Percentiles rank a stretch among this genome's conserved stretches.
Conservation (phyloP, 2,329 filamentous ascomycete species). For the Elsinoe arachidis region DNA sequence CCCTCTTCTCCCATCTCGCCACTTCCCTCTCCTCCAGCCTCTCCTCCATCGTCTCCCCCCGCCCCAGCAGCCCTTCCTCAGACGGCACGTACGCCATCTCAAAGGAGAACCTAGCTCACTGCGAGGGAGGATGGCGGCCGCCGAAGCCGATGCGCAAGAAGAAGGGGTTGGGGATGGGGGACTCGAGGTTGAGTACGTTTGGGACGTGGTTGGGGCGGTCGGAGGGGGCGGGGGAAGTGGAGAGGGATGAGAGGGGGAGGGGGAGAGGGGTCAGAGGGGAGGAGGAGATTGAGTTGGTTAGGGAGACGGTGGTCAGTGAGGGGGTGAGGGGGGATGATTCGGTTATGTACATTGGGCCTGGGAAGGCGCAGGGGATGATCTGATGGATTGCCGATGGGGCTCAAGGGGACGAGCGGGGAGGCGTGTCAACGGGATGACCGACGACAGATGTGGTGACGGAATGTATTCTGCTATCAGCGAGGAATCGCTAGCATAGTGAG, state of each 20-base stretch:
- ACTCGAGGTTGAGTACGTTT: constrained; percentile 9
- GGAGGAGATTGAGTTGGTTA: constrained; percentile 4
- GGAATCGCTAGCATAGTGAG: neutral
- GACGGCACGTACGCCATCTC: constrained; percentile 1
- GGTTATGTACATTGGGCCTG: neutral
- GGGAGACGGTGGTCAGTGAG: neutral
- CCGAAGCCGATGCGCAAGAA: constrained; percentile 5
- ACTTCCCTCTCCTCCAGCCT: neutral
- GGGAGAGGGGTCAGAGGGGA: neutral
- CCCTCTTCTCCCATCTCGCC: constrained; percentile 18
- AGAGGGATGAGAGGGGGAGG: neutral
- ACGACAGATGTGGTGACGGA: neutral
- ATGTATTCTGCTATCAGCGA: neutral
- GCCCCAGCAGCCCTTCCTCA: neutral
- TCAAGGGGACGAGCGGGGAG: neutral
- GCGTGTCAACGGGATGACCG: too few species aligned
- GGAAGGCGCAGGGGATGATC: neutral
- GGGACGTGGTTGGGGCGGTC: neutral
- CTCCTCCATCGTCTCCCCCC: neutral
- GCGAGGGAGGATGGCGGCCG: neutral
- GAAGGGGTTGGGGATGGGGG: neutral
- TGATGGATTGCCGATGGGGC: neutral
- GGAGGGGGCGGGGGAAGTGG: neutral
- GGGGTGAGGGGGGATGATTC: neutral
- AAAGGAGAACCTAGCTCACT: constrained; percentile 3